Percentiles rank a stretch among this genome's conserved stretches.
These are phyloP conservation scores for Phyllosticta citriasiana DNA, from an alignment of 2,329 filamentous ascomycete species.

Conservation along the genomic window DNA sequence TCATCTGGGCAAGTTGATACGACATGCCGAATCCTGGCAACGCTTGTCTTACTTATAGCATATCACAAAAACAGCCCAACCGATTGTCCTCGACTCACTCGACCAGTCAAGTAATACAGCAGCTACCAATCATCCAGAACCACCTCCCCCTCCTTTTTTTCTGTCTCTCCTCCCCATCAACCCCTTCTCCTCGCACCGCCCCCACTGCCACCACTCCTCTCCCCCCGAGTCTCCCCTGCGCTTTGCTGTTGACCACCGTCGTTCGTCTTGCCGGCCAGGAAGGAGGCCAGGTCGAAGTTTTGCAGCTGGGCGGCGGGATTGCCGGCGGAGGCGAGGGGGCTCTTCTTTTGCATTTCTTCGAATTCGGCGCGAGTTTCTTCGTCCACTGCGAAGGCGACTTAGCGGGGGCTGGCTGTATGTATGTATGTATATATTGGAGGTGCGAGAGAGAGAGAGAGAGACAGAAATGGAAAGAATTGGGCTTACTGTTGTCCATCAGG, in stretches of 20 bases:
- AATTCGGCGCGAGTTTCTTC: constrained; percentile 91
- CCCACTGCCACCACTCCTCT: background rate
- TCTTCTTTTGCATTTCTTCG: constrained; percentile 75
- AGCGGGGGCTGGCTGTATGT: background rate
- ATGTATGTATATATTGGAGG: too few relatives aligned
- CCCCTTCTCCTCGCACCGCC: background rate
- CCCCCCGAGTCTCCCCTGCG: background rate
- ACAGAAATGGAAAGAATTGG: background rate
- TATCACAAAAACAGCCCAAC: too few relatives aligned
- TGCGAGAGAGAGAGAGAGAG: constrained; percentile 32
- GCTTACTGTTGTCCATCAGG: constrained; percentile 81
- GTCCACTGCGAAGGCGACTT: constrained; percentile 57
- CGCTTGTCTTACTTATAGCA: too few relatives aligned
- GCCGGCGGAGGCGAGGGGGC: constrained; percentile 45
- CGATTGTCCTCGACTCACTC: too few relatives aligned
- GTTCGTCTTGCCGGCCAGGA: constrained; percentile 49
- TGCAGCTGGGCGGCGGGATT: constrained; percentile 43
- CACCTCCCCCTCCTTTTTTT: too few relatives aligned
- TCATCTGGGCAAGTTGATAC: too few relatives aligned
- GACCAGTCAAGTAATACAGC: too few relatives aligned
- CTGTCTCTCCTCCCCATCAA: background rate
- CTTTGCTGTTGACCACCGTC: background rate
- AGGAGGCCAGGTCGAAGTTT: constrained; percentile 58
- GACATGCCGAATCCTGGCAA: too few relatives aligned
- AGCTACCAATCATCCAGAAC: too few relatives aligned